Evolutionary conservation across 345 rosid genomes (phyloP).

Genomic region (Abelmoschus esculentus): DNA sequence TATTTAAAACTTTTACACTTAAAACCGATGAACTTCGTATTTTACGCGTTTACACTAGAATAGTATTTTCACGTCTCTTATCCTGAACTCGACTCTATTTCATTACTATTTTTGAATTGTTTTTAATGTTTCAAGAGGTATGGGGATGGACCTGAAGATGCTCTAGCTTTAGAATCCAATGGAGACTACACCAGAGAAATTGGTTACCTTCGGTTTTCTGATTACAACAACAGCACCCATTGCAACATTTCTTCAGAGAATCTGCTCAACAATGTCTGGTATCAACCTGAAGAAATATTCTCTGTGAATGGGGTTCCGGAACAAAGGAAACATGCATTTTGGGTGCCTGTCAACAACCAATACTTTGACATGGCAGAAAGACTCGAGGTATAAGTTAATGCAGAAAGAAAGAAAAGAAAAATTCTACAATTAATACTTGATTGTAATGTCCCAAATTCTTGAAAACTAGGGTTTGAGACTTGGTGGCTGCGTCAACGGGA

Average conservation of each 20-base stretch:
- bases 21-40: too few species aligned
- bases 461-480: slow-evolving; percentile 35
- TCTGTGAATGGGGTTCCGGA: slow-evolving; percentile 60
- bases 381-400: slow-evolving; percentile 33
- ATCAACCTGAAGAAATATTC: slow-evolving; percentile 42
- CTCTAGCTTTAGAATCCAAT: slow-evolving; percentile 47
- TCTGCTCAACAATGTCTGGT: background rate
- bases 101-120: too few species aligned
- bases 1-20: too few species aligned
- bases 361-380: slow-evolving; percentile 36
- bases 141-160: slow-evolving; percentile 47
- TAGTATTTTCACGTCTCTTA: too few species aligned
- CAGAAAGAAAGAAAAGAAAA: background rate
- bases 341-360: slow-evolving; percentile 54
- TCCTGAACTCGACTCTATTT: too few species aligned
- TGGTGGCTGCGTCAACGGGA: slow-evolving; percentile 46
- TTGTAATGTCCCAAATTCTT: too few species aligned
- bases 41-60: too few species aligned
- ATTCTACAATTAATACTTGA: too few species aligned
- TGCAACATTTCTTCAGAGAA: background rate
- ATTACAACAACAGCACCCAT: slow-evolving; percentile 19
- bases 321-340: slow-evolving; percentile 49
- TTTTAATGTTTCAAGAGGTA: slow-evolving; percentile 29
- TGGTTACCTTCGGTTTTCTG: slow-evolving; percentile 44
- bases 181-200: slow-evolving; percentile 61